These are phyloP conservation scores for Nitzschia sp. DNA, from an alignment of 108 stramenopile species.

Conservation along the genomic window DNA sequence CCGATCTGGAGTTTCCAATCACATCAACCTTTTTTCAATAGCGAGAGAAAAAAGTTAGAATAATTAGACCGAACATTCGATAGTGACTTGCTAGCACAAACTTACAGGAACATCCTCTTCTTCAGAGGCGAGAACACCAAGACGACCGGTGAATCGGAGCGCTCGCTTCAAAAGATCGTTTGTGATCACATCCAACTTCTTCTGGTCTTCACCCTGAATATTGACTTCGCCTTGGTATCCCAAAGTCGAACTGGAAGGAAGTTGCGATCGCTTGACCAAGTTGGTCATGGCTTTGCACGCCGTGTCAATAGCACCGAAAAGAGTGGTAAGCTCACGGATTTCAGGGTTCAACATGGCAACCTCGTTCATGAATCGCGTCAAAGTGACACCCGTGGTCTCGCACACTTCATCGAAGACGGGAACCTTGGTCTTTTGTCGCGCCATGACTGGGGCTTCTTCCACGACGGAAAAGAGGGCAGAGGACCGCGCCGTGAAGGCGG, in stretches of 20 bases:
- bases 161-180: constrained; percentile 95
- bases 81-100: background rate
- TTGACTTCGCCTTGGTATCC: constrained; percentile 79
- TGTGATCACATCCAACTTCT: constrained; percentile 95
- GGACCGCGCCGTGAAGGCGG: background rate
- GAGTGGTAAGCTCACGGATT: constrained; percentile 62
- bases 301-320: constrained; percentile 85
- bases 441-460: constrained; percentile 5
- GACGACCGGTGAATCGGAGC: constrained; percentile 85
- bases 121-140: constrained; percentile 78
- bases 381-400: constrained; percentile 71
- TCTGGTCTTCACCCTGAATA: constrained; percentile 86
- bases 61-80: no score
- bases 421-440: constrained; percentile 28
- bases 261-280: constrained; percentile 64
- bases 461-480: background rate
- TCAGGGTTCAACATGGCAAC: constrained; percentile 75
- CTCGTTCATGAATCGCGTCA: constrained; percentile 74
- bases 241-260: constrained; percentile 67
- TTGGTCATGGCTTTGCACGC: constrained; percentile 83
- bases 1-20: no score
- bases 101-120: constrained; percentile 84
- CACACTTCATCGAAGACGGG: constrained; percentile 80
- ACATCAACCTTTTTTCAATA: constrained; percentile 21
- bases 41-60: background rate